Evolutionary conservation across 306 rosid species (phyloP).

Genomic region (Vigna hirtella): DNA sequence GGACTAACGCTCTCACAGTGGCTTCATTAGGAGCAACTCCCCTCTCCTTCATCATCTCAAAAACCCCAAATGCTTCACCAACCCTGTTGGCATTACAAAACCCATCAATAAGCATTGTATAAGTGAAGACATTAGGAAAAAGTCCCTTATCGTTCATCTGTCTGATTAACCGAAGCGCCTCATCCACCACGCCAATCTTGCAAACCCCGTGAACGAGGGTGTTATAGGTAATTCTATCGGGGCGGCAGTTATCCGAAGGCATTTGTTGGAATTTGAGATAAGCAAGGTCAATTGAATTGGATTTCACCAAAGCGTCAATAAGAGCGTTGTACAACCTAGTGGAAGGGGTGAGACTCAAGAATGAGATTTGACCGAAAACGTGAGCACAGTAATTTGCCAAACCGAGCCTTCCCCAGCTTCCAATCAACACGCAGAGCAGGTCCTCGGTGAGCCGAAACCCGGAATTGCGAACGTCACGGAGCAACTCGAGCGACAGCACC

Average conservation of each 20-base stretch:
- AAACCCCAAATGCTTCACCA: constrained; percentile 70
- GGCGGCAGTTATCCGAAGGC: constrained; percentile 65
- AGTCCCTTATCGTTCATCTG: constrained; percentile 78
- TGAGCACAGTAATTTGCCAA: constrained; percentile 73
- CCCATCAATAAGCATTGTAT: constrained; percentile 80
- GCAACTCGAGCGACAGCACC: constrained; percentile 68
- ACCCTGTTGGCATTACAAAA: constrained; percentile 77
- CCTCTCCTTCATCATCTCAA: constrained; percentile 74
- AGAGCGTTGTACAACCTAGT: constrained; percentile 86
- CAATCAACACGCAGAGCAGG: constrained; percentile 64
- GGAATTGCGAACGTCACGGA: constrained; percentile 58
- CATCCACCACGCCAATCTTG: constrained; percentile 78
- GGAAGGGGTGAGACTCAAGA: constrained; percentile 64
- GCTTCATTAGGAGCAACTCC: constrained; percentile 72
- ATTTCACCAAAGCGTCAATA: constrained; percentile 81
- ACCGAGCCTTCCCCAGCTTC: constrained; percentile 93
- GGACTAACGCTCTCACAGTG: constrained; percentile 76
- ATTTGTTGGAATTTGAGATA: constrained; percentile 86
- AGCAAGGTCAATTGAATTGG: constrained; percentile 85
- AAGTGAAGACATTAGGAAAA: constrained; percentile 79
- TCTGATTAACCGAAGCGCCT: constrained; percentile 76
- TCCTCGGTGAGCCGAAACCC: constrained; percentile 65
- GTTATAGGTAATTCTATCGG: constrained; percentile 87
- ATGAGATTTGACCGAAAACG: constrained; percentile 73
- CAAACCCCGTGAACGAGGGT: constrained; percentile 86